Evolutionary conservation across 164 flowering plant genomes (phyloP), one percentile per base, ranked within the genome.

Genomic region (Magnolia kwangsiensis): DNA sequence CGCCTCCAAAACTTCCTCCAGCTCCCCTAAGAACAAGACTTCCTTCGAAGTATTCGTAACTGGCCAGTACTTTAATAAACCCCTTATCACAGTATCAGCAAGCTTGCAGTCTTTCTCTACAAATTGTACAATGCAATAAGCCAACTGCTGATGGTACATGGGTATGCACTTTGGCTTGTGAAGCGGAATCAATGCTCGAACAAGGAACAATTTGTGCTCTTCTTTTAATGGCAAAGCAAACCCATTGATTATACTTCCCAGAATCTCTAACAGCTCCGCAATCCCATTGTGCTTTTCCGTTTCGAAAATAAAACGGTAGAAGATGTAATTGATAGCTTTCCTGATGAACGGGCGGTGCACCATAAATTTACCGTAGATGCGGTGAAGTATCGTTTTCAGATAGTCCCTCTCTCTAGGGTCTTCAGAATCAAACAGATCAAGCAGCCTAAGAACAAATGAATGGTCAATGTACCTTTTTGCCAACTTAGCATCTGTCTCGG

Each of bases 341-440:
- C 96, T 83, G 67, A 93, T 88, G 80, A 86, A 89, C 18, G 98
- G 96, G 0, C 98, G 86, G 74, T 91, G 94, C 31, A 89, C 92
- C 96, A 93, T 93, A 76, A 91, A 90, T 75, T 93, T 93, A 1
- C 96, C 96, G 84, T 93, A 93, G 50, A 91, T 81, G 4, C 95
- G 94, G 73, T 93, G 98, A 14, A 93, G 88, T 76, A 91, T 85
- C 4, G 92, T 89, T 76, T 93, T 93, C 81, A 93, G 78, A 76
- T 89, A 91, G 72, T 91, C 96, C 83, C 98, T 87, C 78, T 93
- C 98, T 75, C 98, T 86, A 13, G 91, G 92, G 80, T 93, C 98
- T 69, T 93, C 96, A 19, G 94, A 90, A 73, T 91, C 93, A 81
- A 93, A 91, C 18, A 89, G 86, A 80, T 91, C 93, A 5, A 93